Conservation (phyloP, 2,329 filamentous ascomycete genomes). For the Botrytis cinerea region DNA sequence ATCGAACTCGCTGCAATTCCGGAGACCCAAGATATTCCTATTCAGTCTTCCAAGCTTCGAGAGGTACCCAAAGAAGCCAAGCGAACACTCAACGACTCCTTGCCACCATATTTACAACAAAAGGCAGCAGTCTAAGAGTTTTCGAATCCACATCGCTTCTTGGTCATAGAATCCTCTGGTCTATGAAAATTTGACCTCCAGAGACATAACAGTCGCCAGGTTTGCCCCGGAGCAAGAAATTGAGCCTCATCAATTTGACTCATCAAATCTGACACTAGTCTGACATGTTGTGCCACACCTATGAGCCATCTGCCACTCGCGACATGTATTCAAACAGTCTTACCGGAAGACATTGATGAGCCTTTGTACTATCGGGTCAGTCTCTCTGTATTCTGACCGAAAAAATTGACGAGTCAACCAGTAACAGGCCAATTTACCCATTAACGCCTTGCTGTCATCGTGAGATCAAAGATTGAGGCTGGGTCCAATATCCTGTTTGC, state of each 20-base stretch:
- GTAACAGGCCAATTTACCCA: background rate
- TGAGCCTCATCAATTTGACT: background rate
- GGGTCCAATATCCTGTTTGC: background rate
- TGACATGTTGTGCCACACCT: background rate
- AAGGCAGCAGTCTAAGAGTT: too few relatives aligned
- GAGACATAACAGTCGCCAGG: too few relatives aligned
- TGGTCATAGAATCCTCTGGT: background rate
- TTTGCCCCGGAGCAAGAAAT: background rate
- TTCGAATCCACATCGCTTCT: background rate
- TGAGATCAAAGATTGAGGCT: background rate
- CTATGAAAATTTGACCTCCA: background rate
- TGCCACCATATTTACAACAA: background rate
- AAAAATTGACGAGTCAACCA: background rate
- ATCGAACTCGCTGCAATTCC: background rate
- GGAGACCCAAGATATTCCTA: background rate
- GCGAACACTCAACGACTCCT: background rate
- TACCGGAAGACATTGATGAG: background rate
- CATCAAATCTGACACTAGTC: background rate
- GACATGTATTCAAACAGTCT: background rate
- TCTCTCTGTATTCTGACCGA: background rate
- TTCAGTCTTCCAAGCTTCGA: background rate
- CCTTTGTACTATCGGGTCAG: background rate
- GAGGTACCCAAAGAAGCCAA: background rate
- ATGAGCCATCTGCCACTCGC: constrained; percentile 2
- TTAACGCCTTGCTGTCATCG: background rate